Conservation (phyloP, 1,284 basidiomycete species). For the Ceratobasidium sp. region DNA sequence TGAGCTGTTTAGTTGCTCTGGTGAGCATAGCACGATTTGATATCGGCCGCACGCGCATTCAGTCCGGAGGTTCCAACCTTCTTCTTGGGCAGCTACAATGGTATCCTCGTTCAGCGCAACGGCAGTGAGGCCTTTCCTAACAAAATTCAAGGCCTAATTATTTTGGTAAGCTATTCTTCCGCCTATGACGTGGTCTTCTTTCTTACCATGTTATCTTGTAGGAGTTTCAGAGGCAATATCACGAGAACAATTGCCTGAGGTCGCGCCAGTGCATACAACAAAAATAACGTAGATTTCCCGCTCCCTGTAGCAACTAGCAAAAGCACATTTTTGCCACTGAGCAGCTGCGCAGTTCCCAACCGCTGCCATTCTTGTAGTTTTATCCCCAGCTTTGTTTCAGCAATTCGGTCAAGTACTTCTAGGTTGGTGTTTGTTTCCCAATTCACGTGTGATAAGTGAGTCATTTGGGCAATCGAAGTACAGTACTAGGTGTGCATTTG, state of each 20-base stretch:
- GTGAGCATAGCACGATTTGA: not conserved
- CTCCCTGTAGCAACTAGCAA: not conserved
- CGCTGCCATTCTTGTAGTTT: constrained; percentile 6
- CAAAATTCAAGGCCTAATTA: not conserved
- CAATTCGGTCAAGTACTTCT: not conserved
- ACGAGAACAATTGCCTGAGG: not conserved
- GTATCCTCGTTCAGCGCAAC: constrained; percentile 4
- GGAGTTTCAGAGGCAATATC: not conserved
- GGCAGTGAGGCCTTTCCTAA: not conserved
- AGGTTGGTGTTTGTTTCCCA: not conserved
- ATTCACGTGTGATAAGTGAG: not conserved
- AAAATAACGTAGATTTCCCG: constrained; percentile 14
- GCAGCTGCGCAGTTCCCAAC: not conserved
- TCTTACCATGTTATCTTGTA: constrained; percentile 16
- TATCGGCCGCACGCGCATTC: not conserved
- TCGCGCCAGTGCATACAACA: constrained; percentile 8
- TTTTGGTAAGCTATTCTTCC: not conserved
- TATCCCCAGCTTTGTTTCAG: not conserved
- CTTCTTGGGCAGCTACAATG: not conserved
- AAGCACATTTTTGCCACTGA: not conserved
- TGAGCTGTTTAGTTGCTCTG: not conserved
- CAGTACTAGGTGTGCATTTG: too few species aligned
- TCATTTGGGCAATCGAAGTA: too few species aligned
- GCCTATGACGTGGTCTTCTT: not conserved
- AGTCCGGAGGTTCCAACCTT: not conserved